These are phyloP conservation scores for Microbotryum intermedium DNA, from an alignment of 1,284 basidiomycete species.

Conservation along the genomic window DNA sequence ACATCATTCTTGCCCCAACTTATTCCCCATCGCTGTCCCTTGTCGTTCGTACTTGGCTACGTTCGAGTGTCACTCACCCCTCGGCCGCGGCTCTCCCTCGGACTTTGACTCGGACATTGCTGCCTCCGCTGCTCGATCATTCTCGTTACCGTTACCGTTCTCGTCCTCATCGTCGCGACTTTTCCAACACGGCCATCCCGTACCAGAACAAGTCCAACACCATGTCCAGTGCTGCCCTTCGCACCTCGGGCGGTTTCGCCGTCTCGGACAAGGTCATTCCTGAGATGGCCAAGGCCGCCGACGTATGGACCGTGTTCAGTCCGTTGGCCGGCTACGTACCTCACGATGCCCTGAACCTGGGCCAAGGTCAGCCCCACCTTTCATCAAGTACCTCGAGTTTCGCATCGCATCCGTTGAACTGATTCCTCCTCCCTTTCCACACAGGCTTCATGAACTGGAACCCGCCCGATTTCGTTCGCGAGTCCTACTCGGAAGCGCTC, in stretches of 20 bases:
- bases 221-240: not conserved
- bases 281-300: conserved; percentile 14
- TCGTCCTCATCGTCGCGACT: not conserved
- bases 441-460: conserved; percentile 44
- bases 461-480: conserved; percentile 72
- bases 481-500: conserved; percentile 66
- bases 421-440: not conserved
- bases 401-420: not conserved
- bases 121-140: too few species aligned
- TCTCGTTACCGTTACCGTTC: too few species aligned
- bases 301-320: conserved; percentile 33
- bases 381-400: not conserved
- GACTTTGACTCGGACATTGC: too few species aligned
- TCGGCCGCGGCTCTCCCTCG: too few species aligned
- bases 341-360: conserved; percentile 35
- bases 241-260: conserved; percentile 5
- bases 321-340: conserved; percentile 32
- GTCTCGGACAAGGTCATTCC: conserved; percentile 19
- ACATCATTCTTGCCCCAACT: too few species aligned
- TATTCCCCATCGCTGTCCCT: too few species aligned
- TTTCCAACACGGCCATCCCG: not conserved
- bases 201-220: not conserved
- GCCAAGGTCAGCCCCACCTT: conserved; percentile 18
- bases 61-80: too few species aligned
- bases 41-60: too few species aligned